Evolutionary conservation across 306 rosid genomes (phyloP), one percentile per base, ranked within the genome.

Genomic region (Fagus sylvatica): DNA sequence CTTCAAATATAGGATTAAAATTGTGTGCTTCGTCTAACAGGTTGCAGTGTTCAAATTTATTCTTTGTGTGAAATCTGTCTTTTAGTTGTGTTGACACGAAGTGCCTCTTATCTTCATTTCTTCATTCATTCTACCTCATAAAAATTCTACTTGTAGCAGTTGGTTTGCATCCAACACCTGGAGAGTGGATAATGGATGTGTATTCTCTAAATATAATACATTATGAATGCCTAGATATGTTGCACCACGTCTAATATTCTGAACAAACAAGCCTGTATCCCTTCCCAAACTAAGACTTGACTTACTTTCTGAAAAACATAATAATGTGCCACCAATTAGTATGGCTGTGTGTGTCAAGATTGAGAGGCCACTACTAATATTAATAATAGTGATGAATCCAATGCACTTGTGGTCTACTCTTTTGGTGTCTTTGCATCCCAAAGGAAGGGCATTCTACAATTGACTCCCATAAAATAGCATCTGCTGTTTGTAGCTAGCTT

Each of bases 131-230:
- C 85, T 86, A 87, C 87, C 87, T 85, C 9, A 84, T 76, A 62
- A 91, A 84, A 78, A 86, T 86, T 80, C 91, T 91, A 57, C 90
- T 85, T 36, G 76, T 49, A 42, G 12, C 76, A 69, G 71, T 33
- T 60, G n/a, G 13, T 76, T 8, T 68, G 60, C 66, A 46, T 42
- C 42, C 30, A 16, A 69, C 69, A 71, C 62, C 57, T 78, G 67
- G 56, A 42, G 19, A 39, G 73, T 34, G 69, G 43, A 36, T 62
- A 39, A 40, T 73, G 76, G 41, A 6, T 59, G 46, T 8, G 0
- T 66, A 7, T 78, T 74, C 53, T 74, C 37, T 53, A 28, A 83
- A 39, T 28, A 61, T 62, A 22, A 15, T 62, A 16, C 43, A 62
- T 62, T 62, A 36, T 62, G 69, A 62, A 72, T 71, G 39, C 80